These are phyloP conservation scores for Papiliotrema laurentii DNA, from an alignment of 1,284 basidiomycete species.

Conservation along the genomic window DNA sequence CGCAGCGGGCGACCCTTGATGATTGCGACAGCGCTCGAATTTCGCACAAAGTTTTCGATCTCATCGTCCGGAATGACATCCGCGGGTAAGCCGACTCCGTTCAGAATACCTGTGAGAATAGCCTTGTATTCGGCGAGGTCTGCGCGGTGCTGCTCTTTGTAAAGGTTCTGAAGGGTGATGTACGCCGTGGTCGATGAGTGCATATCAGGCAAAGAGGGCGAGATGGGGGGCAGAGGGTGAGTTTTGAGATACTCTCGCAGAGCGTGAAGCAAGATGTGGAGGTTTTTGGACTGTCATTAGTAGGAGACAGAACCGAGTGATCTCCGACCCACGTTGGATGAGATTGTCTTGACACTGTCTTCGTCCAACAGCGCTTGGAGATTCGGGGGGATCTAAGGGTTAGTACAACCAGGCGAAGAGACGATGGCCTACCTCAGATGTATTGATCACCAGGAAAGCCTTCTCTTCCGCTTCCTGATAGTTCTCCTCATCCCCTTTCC, in stretches of 20 bases:
- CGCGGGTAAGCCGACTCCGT: constrained; percentile 28
- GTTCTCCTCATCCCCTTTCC: constrained; percentile 87
- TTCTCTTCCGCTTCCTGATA: constrained; percentile 87
- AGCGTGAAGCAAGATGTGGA: constrained; percentile 81
- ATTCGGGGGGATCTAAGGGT: constrained; percentile 59
- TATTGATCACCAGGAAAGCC: constrained; percentile 68
- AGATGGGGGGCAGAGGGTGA: constrained; percentile 57
- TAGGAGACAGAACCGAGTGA: background rate
- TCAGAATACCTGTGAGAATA: constrained; percentile 38
- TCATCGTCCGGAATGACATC: constrained; percentile 53
- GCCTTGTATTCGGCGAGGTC: constrained; percentile 38
- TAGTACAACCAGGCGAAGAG: background rate
- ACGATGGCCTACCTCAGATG: constrained; percentile 53
- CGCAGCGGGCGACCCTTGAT: constrained; percentile 68
- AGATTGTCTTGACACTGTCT: constrained; percentile 51
- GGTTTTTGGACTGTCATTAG: constrained; percentile 55
- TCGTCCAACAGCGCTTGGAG: constrained; percentile 64
- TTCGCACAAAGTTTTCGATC: constrained; percentile 83
- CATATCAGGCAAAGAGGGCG: constrained; percentile 85
- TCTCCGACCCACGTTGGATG: constrained; percentile 42
- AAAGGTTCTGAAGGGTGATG: constrained; percentile 46
- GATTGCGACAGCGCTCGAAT: constrained; percentile 74
- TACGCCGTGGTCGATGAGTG: constrained; percentile 83
- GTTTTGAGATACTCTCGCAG: constrained; percentile 56
- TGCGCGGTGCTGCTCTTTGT: constrained; percentile 37